These are phyloP conservation scores for Zostera marina DNA, from an alignment of 116 monocot genomes.

Conservation along the genomic window DNA sequence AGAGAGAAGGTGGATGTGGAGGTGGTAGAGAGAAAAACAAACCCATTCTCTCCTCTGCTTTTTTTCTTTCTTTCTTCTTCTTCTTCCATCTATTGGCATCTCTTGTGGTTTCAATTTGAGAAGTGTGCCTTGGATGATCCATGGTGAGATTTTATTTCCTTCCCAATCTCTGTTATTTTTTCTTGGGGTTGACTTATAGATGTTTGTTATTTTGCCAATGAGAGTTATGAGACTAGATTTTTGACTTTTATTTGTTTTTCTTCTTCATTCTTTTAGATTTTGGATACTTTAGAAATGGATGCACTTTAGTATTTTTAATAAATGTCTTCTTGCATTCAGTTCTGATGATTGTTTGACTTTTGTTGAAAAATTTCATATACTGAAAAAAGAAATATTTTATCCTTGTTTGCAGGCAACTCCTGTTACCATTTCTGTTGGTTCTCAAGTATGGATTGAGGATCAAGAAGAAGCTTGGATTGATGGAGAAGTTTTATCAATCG, in stretches of 20 bases:
- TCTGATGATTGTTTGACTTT: neutral
- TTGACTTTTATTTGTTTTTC: neutral
- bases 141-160: neutral
- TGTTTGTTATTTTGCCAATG: neutral
- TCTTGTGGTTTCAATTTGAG: neutral
- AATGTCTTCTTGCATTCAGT: neutral
- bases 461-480: constrained; percentile 62
- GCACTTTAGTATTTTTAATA: neutral
- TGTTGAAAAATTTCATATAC: too few species aligned
- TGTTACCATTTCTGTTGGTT: constrained; percentile 61
- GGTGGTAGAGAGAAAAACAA: neutral
- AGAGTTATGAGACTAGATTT: neutral
- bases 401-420: constrained; percentile 34
- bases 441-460: constrained; percentile 88
- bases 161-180: neutral
- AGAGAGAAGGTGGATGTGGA: neutral
- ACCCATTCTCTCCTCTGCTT: neutral
- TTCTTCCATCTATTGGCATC: too few species aligned
- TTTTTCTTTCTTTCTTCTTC: neutral
- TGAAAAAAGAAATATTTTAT: neutral
- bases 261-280: neutral
- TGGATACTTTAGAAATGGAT: neutral
- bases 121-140: constrained; percentile 1
- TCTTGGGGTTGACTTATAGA: neutral
- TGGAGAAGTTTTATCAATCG: constrained; percentile 52